Evolutionary conservation across 805 yeast species (phyloP), one percentile per base, ranked within the genome.

Genomic region (Candida chilensis): DNA sequence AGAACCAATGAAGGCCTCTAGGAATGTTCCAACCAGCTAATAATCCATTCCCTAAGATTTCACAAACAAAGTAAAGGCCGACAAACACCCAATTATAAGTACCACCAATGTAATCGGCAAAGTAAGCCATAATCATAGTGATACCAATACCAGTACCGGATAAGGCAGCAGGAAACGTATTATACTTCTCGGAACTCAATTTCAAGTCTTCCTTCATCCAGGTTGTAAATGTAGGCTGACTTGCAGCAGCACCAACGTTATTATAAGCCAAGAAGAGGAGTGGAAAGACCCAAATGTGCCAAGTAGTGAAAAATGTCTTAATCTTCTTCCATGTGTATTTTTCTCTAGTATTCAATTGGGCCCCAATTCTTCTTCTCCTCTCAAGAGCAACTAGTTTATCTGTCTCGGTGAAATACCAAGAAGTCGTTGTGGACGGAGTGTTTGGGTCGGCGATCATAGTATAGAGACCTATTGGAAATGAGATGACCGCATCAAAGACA

Each of bases 281-380:
- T n/a, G 72, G 72, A 39, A 67, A 66, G 13, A 63, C 59, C 27
- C 42, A 60, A 15, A 62, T 49, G 45, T 68, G 74, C 75, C 75
- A 68, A 4, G 72, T 62, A 33, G 38, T 51, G 48, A 67, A 66
- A 38, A 59, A 61, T 1, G 56, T 31, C 32, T 57, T 63, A 35
- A 67, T 51, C 35, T 59, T 63, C 5, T 33, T 28, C 52, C 52
- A 44, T 3, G 72, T 58, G 40, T 64, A 66, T 16, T 51, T 56
- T 20, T 53, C 55, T 42, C 62, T 45, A 4, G 57, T 52, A 32
- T 63, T 64, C 37, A 64, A 50, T 37, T 54, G 66, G 11, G 67
- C 66, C 14, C 63, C 61, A 32, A 50, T 47, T 28, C 57, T 32
- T 40, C 60, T 48, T 39, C 68, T 45, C 46, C 77, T 54, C 37